A percentile compares a stretch with the other conserved stretches of the same genome.
phyloP scores from a whole-genome alignment of 2,329 filamentous ascomycete genomes.

The Fusarium succisae region DNA sequence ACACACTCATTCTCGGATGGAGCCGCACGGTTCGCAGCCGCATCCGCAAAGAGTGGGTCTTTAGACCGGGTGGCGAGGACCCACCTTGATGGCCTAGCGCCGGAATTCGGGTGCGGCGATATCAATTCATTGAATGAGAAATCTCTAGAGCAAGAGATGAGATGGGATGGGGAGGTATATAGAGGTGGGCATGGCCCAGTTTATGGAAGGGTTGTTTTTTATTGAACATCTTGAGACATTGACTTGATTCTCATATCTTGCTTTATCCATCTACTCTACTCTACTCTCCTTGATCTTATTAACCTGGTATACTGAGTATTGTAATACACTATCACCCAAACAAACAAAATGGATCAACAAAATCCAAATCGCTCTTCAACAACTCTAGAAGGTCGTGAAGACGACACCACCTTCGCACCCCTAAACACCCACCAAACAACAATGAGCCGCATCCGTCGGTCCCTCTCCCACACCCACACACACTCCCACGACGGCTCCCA shows the following conservation, averaged over 20 bases:
- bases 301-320: background rate
- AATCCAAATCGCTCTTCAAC: constrained; percentile 31
- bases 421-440: constrained; percentile 34
- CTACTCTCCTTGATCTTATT: background rate
- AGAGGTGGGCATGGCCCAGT: constrained; percentile 22
- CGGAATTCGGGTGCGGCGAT: constrained; percentile 28
- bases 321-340: background rate
- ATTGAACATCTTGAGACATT: constrained; percentile 21
- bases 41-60: constrained; percentile 4
- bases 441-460: constrained; percentile 32
- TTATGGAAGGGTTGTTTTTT: background rate
- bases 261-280: background rate
- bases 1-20: constrained; percentile 21
- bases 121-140: background rate
- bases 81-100: constrained; percentile 26
- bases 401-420: constrained; percentile 36
- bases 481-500: constrained; percentile 22
- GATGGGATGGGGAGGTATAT: constrained; percentile 21
- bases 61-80: background rate
- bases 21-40: constrained; percentile 36
- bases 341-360: constrained; percentile 19
- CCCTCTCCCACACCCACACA: constrained; percentile 30
- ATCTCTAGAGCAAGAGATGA: background rate
- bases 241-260: constrained; percentile 5
- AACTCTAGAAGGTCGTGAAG: constrained; percentile 22